Conservation (phyloP, 2,329 filamentous ascomycete species). For the Hypoxylon sp. region DNA sequence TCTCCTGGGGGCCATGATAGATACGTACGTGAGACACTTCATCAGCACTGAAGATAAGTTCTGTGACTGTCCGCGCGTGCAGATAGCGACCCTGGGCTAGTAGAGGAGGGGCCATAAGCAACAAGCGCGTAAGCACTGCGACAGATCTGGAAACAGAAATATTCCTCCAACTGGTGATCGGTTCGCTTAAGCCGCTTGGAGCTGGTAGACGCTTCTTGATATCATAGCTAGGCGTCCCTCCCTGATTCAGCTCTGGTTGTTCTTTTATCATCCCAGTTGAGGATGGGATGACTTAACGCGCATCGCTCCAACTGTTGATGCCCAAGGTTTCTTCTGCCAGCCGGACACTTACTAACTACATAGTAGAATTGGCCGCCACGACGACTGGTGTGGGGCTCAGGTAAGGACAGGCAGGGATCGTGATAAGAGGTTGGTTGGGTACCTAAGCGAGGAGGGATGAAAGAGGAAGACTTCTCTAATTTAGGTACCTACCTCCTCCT, state of each 20-base stretch:
- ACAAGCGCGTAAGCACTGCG: background rate
- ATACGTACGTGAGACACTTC: background rate
- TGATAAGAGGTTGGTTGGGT: background rate
- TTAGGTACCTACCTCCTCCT: no score
- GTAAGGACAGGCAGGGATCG: no score
- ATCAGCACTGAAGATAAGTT: background rate
- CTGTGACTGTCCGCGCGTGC: background rate
- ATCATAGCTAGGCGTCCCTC: background rate
- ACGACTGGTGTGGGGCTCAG: background rate
- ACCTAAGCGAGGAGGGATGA: background rate
- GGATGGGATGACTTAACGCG: background rate
- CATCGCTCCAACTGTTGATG: background rate
- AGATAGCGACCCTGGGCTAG: background rate
- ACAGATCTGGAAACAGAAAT: background rate
- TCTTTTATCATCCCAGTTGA: background rate
- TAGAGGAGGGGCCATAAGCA: background rate
- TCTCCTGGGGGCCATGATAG: background rate
- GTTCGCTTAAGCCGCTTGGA: background rate
- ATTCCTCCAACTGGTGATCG: background rate
- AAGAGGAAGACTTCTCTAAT: no score
- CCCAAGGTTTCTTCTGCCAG: background rate
- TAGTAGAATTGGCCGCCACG: background rate
- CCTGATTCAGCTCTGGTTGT: background rate
- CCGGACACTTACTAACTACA: no score
- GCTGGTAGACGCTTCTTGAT: background rate